Evolutionary conservation across 768 basidiomycete genomes (phyloP).

Genomic region (Suillus variegatus): DNA sequence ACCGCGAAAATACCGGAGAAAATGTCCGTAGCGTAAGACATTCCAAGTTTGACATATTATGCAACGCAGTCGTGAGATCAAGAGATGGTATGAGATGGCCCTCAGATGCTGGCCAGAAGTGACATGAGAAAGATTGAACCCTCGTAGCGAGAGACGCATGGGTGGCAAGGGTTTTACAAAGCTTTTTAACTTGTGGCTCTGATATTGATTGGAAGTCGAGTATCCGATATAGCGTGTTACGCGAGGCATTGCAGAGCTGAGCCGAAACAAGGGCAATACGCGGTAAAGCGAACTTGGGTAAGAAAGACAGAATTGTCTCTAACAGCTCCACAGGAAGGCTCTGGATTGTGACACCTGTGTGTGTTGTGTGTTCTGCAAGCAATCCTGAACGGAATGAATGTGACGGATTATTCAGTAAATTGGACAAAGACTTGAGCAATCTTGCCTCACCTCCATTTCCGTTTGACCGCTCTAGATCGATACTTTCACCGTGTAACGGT

Average conservation of each 20-base stretch:
- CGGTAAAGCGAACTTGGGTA: slow-evolving; percentile 20
- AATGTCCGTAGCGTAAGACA: slow-evolving; percentile 29
- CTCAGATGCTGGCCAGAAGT: slow-evolving; percentile 22
- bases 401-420: slow-evolving; percentile 14
- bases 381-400: not conserved
- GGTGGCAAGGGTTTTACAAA: slow-evolving; percentile 23
- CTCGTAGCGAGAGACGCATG: slow-evolving; percentile 22
- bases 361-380: slow-evolving; percentile 1
- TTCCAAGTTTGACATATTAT: slow-evolving; percentile 32
- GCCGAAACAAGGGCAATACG: slow-evolving; percentile 26
- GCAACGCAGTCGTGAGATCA: slow-evolving; percentile 25
- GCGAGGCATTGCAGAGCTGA: slow-evolving; percentile 22
- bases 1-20: slow-evolving; percentile 20
- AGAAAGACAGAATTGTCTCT: slow-evolving; percentile 20
- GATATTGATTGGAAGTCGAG: slow-evolving; percentile 20
- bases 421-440: slow-evolving; percentile 22
- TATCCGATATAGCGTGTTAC: slow-evolving; percentile 23
- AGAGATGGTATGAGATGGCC: slow-evolving; percentile 13
- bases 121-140: slow-evolving; percentile 26
- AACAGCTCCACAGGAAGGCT: slow-evolving; percentile 23
- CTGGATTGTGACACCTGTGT: not conserved
- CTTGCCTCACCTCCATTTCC: slow-evolving; percentile 1
- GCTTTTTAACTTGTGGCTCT: slow-evolving; percentile 16
- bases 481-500: slow-evolving; percentile 13
- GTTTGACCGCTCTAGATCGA: slow-evolving; percentile 4